These are phyloP conservation scores for Fragaria nilgerrensis DNA, from an alignment of 306 rosid genomes.

Conservation along the genomic window DNA sequence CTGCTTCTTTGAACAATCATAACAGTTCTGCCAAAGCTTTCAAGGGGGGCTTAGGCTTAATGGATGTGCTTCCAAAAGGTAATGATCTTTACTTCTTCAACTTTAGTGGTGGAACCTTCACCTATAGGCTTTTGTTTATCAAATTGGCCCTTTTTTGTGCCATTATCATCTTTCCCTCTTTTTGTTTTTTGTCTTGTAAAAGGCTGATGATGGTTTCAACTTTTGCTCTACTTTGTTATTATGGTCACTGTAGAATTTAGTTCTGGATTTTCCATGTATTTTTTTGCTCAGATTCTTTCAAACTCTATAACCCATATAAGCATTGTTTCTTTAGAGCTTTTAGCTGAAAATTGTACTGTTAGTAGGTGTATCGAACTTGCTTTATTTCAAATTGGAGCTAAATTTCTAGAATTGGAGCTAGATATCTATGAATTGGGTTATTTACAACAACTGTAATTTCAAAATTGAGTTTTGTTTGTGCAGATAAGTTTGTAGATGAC, in stretches of 20 bases:
- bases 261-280: conserved; percentile 3
- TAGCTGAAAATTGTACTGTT: background rate
- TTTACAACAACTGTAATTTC: background rate
- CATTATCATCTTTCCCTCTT: conserved; percentile 21
- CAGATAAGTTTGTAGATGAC: conserved; percentile 86
- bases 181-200: conserved; percentile 22
- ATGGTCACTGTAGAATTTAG: conserved; percentile 7
- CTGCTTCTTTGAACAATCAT: conserved; percentile 53
- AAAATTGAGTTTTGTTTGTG: conserved; percentile 31
- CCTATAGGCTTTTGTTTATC: conserved; percentile 3
- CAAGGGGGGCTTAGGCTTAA: conserved; percentile 49
- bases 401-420: background rate
- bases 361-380: background rate
- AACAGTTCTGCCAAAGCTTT: conserved; percentile 33
- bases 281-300: background rate
- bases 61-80: conserved; percentile 83
- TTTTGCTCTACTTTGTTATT: conserved; percentile 19
- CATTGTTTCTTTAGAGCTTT: background rate
- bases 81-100: conserved; percentile 32
- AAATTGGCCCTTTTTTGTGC: conserved; percentile 13
- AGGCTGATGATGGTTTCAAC: conserved; percentile 1
- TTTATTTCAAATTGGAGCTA: background rate
- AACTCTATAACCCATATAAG: background rate
- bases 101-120: conserved; percentile 24
- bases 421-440: background rate